These are phyloP conservation scores for Blastobotrys peoriensis DNA, from an alignment of 805 yeast genomes.

Conservation along the genomic window DNA sequence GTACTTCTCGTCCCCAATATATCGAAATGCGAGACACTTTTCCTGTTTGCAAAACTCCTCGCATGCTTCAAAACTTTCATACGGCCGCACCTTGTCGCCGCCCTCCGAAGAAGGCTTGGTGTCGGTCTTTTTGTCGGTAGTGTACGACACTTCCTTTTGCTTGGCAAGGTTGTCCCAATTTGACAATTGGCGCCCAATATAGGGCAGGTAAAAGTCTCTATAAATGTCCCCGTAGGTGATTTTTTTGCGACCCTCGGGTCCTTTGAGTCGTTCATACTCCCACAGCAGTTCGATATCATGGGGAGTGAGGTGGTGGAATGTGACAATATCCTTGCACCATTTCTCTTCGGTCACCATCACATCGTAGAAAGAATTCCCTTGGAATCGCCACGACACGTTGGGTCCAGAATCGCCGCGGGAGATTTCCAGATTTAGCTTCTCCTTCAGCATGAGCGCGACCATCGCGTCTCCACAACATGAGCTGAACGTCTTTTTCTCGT, in stretches of 20 bases:
- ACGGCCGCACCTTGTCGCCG: conserved; percentile 10
- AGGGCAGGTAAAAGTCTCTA: conserved; percentile 18
- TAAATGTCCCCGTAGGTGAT: conserved; percentile 19
- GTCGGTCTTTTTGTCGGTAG: conserved; percentile 1
- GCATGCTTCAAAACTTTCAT: conserved; percentile 14
- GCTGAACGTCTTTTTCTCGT: conserved; percentile 19
- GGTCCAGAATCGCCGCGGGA: conserved; percentile 15
- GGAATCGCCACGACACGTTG: conserved; percentile 20
- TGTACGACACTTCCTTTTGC: neutral
- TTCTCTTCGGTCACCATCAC: conserved; percentile 12
- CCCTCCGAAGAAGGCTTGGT: conserved; percentile 2
- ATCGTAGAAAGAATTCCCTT: conserved; percentile 26
- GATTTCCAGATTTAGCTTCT: conserved; percentile 13
- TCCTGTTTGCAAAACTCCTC: conserved; percentile 9
- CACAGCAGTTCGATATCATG: conserved; percentile 9
- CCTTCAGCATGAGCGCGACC: conserved; percentile 23
- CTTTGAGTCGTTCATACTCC: conserved; percentile 22
- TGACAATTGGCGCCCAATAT: conserved; percentile 10
- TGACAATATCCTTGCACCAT: conserved; percentile 28
- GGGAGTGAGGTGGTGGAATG: conserved; percentile 11
- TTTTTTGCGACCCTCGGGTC: conserved; percentile 11
- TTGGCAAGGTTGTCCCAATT: conserved; percentile 19
- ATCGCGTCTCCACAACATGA: conserved; percentile 33
- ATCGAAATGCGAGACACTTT: conserved; percentile 14
- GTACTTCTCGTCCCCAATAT: neutral